Evolutionary conservation across 208 protist genomes (phyloP).

Genomic region (Paratrypanosoma confusum): DNA sequence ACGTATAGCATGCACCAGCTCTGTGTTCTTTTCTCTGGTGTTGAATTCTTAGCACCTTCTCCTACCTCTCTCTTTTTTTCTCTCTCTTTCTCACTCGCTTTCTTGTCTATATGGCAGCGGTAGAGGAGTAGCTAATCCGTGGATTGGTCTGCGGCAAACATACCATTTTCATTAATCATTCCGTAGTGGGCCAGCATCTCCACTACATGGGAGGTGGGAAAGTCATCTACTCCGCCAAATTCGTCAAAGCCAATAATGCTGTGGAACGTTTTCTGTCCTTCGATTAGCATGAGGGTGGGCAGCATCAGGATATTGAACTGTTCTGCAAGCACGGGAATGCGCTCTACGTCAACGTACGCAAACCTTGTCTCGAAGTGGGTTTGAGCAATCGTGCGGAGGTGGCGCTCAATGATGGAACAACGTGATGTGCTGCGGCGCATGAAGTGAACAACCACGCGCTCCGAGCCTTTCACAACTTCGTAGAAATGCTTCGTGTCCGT

Average conservation of each 20-base stretch:
- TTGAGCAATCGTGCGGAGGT: constrained; percentile 59
- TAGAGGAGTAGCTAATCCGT: constrained; percentile 22
- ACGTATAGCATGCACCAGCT: too few relatives aligned
- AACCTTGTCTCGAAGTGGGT: constrained; percentile 85
- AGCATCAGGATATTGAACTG: constrained; percentile 88
- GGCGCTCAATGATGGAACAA: constrained; percentile 80
- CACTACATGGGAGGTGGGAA: constrained; percentile 58
- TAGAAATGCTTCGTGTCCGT: constrained; percentile 78
- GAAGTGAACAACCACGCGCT: constrained; percentile 86
- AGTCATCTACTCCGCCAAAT: constrained; percentile 82
- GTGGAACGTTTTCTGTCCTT: constrained; percentile 82
- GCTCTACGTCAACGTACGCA: constrained; percentile 82
- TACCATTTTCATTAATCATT: constrained; percentile 83
- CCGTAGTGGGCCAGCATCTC: constrained; percentile 64
- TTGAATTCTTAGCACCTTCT: background rate
- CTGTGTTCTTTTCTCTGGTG: background rate
- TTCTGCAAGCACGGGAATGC: constrained; percentile 72
- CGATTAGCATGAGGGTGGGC: constrained; percentile 86
- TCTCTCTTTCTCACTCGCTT: background rate
- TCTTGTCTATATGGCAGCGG: background rate
- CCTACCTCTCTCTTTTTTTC: constrained; percentile 2
- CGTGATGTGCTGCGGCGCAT: constrained; percentile 75
- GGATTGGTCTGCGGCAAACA: constrained; percentile 80
- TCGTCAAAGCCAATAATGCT: constrained; percentile 92
- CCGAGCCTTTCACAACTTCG: constrained; percentile 50